Base-by-base conservation (phyloP, 2,329 filamentous ascomycete genomes). In the Sphaerostilbella broomeana region DNA sequence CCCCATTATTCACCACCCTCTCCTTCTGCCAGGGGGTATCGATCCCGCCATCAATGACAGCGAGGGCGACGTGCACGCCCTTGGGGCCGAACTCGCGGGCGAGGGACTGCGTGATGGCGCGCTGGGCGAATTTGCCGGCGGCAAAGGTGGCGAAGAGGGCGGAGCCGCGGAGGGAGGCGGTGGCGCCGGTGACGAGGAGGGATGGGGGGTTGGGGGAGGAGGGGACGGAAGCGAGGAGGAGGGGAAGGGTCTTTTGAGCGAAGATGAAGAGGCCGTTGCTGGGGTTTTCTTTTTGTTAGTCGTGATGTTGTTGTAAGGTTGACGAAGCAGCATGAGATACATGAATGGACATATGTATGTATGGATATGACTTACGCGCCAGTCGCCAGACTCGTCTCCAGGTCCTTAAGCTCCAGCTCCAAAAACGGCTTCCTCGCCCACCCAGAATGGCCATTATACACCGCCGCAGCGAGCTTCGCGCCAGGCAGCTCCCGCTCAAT, bases 101-200 rank as follows among this genome's bases (percentile, higher is more conserved):
- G 18, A 94, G 68, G 22, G 77, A 83, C 60, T 90, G 86, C 1
- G 75, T 72, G 35, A 94, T 63, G 0, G 81, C 86, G 21, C 88
- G 72, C 50, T 84, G 65, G 4, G 85, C 86, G 57, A 87, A 94
- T 58, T 94, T 94, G 19, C 82, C 83, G 2, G 79, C 76, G 0
- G 86, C 82, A 54, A 95, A 94, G 6, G 74, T 65, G 1, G 78
- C 68, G 59, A 87, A 84, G 10, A 68, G 65, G 1, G 85, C 79
- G 9, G 78, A 82, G 4, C 84, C 84, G 52, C 81, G 83, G 13
- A 90, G 50, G 0, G 82, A 86, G 0, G 86, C 88, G 0, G 88
- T 94, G 0, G 88, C 87, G 21, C 88, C 88, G 0, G 88, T 94
- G 61, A 94, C 84, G 53, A 95, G 82, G 15, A 95, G 67, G 0